Conservation (phyloP, 2,329 filamentous ascomycete genomes). For the Acrodontium crateriforme region DNA sequence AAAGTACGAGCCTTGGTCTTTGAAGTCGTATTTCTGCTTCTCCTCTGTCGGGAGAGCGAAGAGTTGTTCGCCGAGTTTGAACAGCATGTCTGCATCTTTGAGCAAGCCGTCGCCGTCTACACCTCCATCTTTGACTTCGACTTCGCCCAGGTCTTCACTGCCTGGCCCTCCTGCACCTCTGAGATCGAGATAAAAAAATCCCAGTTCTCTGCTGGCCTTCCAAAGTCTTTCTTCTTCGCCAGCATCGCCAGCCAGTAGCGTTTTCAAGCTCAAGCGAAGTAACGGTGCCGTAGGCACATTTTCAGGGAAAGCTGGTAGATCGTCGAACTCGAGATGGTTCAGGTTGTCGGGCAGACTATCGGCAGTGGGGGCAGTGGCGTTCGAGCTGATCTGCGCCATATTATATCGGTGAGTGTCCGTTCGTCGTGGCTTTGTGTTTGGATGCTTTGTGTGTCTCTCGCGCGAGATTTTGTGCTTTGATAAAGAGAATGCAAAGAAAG, state of each 20-base stretch:
- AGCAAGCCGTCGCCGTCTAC: slow-evolving; percentile 29
- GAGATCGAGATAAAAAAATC: slow-evolving; percentile 44
- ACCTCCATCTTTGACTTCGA: slow-evolving; percentile 5
- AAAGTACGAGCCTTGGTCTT: slow-evolving; percentile 35
- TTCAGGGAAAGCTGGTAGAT: slow-evolving; percentile 25
- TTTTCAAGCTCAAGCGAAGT: slow-evolving; percentile 24
- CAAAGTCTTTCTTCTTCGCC: slow-evolving; percentile 24
- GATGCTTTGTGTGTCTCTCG: no score
- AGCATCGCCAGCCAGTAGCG: slow-evolving; percentile 20
- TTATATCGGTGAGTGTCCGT: no score
- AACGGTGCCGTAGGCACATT: slow-evolving; percentile 28
- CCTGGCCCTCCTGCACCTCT: slow-evolving; percentile 9
- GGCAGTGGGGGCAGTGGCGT: no score
- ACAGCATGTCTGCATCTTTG: slow-evolving; percentile 31
- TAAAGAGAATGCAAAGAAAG: no score
- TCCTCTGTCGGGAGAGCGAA: slow-evolving; percentile 37
- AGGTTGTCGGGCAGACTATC: no score
- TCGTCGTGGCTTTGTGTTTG: no score
- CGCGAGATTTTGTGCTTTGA: no score
- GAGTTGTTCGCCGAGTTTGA: slow-evolving; percentile 30
- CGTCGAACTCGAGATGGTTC: slow-evolving; percentile 12
- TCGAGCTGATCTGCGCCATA: no score
- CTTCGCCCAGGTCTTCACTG: slow-evolving; percentile 1
- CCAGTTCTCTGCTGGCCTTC: slow-evolving; percentile 30
- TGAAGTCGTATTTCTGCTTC: slow-evolving; percentile 41